Conservation (phyloP, 1,139 yeast genomes). For the Saccharomyces hybrid region DNA sequence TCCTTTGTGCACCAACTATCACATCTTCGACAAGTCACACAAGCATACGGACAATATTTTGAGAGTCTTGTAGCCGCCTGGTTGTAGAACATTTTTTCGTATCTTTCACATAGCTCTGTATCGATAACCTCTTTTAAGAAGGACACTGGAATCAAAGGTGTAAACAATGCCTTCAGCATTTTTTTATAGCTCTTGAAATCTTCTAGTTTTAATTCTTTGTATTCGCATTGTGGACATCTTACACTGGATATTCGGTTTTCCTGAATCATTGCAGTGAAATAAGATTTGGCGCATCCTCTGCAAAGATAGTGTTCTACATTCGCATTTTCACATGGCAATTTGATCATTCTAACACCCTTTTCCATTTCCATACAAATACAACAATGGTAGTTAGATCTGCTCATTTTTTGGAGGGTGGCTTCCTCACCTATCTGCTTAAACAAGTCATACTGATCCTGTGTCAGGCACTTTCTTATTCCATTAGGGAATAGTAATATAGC, state of each 20-base stretch:
- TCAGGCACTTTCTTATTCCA: slow-evolving; percentile 12
- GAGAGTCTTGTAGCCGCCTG: slow-evolving; percentile 41
- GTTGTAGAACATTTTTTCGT: slow-evolving; percentile 34
- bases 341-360: slow-evolving; percentile 42
- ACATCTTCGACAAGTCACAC: slow-evolving; percentile 51
- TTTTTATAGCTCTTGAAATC: slow-evolving; percentile 26
- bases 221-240: slow-evolving; percentile 53
- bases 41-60: slow-evolving; percentile 41
- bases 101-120: slow-evolving; percentile 34
- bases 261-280: slow-evolving; percentile 39
- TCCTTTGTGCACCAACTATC: slow-evolving; percentile 40
- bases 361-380: slow-evolving; percentile 50
- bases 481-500: slow-evolving; percentile 22
- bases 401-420: slow-evolving; percentile 32
- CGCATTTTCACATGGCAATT: slow-evolving; percentile 31
- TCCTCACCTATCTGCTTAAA: slow-evolving; percentile 20
- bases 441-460: slow-evolving; percentile 14
- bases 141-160: slow-evolving; percentile 34
- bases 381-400: slow-evolving; percentile 41
- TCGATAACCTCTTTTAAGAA: slow-evolving; percentile 33
- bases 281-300: slow-evolving; percentile 41
- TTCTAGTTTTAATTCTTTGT: slow-evolving; percentile 25
- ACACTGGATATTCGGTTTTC: slow-evolving; percentile 48
- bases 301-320: slow-evolving; percentile 44
- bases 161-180: slow-evolving; percentile 33